Percentiles rank a stretch among this genome's conserved stretches.
Conservation (phyloP, 805 yeast genomes). For the Tetrapisispora arboricola region DNA sequence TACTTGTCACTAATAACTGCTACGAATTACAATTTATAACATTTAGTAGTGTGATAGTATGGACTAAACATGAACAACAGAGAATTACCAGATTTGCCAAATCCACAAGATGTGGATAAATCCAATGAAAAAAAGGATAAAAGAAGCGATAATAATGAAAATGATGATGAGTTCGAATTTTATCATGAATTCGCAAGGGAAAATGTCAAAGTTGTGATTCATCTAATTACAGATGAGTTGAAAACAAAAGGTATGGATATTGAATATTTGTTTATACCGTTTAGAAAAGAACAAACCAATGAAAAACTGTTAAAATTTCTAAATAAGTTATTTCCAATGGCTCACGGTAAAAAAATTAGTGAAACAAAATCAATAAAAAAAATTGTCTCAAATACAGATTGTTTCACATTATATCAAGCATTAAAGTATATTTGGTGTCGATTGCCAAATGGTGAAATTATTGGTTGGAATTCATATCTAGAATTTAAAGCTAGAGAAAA, state of each 20-base stretch:
- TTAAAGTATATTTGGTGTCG: conserved; percentile 83
- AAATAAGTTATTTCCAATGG: conserved; percentile 47
- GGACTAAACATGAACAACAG: conserved; percentile 1
- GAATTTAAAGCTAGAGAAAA: conserved; percentile 57
- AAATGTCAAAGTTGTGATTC: conserved; percentile 57
- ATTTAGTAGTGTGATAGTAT: background rate
- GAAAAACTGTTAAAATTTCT: conserved; percentile 48
- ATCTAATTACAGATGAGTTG: conserved; percentile 59
- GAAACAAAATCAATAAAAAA: conserved; percentile 31
- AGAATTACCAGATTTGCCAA: background rate
- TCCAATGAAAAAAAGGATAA: background rate
- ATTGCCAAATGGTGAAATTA: conserved; percentile 64
- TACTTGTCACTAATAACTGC: no score
- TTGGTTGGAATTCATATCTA: conserved; percentile 79
- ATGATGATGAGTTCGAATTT: conserved; percentile 28
- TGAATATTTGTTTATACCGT: conserved; percentile 68
- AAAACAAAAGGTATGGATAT: conserved; percentile 61
- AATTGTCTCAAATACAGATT: conserved; percentile 46
- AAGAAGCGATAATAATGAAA: conserved; percentile 8
- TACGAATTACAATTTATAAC: background rate
- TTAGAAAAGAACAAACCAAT: conserved; percentile 60
- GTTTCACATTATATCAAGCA: conserved; percentile 60
- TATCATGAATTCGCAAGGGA: conserved; percentile 48
- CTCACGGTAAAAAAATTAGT: conserved; percentile 37
- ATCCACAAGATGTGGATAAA: background rate